Conservation (phyloP, 148 eudicot species). For the Rhododendron ferrugineum region DNA sequence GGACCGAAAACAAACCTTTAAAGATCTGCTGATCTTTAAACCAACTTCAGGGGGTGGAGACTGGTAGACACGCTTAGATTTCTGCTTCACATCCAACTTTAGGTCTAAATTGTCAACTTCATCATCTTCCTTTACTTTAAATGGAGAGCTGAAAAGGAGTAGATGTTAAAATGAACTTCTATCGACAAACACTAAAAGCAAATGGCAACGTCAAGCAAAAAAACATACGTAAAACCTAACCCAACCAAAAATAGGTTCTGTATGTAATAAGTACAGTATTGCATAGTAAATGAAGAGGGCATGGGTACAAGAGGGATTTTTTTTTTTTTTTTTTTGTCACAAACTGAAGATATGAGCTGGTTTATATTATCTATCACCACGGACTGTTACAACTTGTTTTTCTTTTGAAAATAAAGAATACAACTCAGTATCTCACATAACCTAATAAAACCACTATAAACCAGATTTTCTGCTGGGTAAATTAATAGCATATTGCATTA, state of each 20-base stretch:
- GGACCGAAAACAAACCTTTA: constrained; percentile 61
- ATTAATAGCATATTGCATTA: not conserved
- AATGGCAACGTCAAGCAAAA: not conserved
- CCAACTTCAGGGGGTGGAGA: constrained; percentile 81
- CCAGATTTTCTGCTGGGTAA: not conserved
- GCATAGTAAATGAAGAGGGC: not conserved
- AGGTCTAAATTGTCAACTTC: constrained; percentile 85
- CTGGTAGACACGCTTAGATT: constrained; percentile 70
- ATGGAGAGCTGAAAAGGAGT: constrained; percentile 63
- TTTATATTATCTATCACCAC: not conserved
- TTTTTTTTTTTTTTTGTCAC: not conserved
- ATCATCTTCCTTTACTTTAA: constrained; percentile 91
- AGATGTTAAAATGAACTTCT: not conserved
- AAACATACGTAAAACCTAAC: not conserved
- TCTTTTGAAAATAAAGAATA: not conserved
- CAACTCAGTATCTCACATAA: not conserved
- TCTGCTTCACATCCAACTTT: constrained; percentile 49
- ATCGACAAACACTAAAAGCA: not conserved
- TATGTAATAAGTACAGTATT: not conserved
- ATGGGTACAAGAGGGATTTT: not conserved
- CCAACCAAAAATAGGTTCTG: not conserved
- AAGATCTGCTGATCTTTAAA: constrained; percentile 84
- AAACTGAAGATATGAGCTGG: not conserved
- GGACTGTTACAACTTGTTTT: not conserved
- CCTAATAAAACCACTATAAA: not conserved